Conservation (phyloP, 2,329 filamentous ascomycete genomes). For the Fusarium chaquense region DNA sequence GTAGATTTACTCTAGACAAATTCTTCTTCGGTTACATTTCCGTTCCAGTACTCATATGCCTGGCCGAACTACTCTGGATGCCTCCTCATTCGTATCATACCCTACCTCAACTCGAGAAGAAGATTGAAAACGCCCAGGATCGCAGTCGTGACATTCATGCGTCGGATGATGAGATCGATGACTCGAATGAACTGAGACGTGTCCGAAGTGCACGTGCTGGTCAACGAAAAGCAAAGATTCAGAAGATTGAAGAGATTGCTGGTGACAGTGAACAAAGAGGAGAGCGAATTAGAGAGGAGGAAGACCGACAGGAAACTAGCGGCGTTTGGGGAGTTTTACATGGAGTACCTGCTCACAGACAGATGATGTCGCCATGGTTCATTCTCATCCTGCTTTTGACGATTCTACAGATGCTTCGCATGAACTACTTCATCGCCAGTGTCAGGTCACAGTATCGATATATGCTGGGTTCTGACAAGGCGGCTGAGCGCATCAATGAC, state of each 20-base stretch:
- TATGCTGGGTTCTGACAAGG: slow-evolving; percentile 66
- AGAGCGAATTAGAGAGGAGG: slow-evolving; percentile 66
- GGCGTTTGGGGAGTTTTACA: slow-evolving; percentile 81
- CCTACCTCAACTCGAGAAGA: slow-evolving; percentile 54
- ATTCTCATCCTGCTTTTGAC: slow-evolving; percentile 76
- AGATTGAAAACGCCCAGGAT: slow-evolving; percentile 56
- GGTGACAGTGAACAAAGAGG: slow-evolving; percentile 68
- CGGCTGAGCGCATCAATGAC: slow-evolving; percentile 54
- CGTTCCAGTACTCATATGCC: slow-evolving; percentile 53
- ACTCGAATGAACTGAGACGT: slow-evolving; percentile 59
- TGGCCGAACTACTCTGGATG: slow-evolving; percentile 57
- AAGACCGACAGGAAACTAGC: slow-evolving; percentile 68
- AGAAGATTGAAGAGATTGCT: slow-evolving; percentile 72
- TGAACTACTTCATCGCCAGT: slow-evolving; percentile 79
- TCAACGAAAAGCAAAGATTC: slow-evolving; percentile 68
- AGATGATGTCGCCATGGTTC: slow-evolving; percentile 78
- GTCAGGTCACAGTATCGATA: slow-evolving; percentile 77
- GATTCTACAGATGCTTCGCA: slow-evolving; percentile 69
- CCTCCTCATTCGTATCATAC: slow-evolving; percentile 56
- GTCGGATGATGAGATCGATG: slow-evolving; percentile 66
- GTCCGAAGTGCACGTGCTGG: slow-evolving; percentile 58
- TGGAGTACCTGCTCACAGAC: slow-evolving; percentile 69
- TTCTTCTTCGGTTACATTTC: slow-evolving; percentile 58
- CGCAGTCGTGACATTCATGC: slow-evolving; percentile 59
- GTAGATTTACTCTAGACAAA: slow-evolving; percentile 51